These are phyloP conservation scores for Arthroderma uncinatum DNA, from an alignment of 2,329 filamentous ascomycete species.

Conservation along the genomic window DNA sequence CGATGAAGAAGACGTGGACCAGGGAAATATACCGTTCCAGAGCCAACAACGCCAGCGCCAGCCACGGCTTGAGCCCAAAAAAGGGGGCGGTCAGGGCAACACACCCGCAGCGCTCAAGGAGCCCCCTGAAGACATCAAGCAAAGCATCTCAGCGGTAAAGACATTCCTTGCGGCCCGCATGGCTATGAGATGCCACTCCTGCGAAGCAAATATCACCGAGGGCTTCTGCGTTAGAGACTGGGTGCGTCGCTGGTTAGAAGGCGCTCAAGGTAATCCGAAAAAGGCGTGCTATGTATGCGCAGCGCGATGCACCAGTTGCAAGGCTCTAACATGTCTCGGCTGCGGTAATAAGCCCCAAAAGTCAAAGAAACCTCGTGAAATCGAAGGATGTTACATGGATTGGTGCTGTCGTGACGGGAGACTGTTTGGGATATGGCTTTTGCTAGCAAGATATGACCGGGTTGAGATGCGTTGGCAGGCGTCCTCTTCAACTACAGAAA, in stretches of 20 bases:
- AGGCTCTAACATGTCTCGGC: conserved; percentile 12
- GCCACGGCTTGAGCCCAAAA: too few relatives aligned
- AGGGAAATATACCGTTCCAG: not conserved
- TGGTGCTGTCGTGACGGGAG: conserved; percentile 30
- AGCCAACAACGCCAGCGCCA: not conserved
- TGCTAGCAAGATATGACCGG: conserved; percentile 31
- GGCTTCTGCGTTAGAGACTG: conserved; percentile 9
- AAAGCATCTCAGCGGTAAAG: conserved; percentile 9
- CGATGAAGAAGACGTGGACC: not conserved
- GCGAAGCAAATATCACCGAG: conserved; percentile 6
- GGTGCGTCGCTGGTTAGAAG: conserved; percentile 10
- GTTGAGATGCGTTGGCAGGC: conserved; percentile 13
- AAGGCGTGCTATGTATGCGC: conserved; percentile 8
- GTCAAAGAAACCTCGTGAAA: not conserved
- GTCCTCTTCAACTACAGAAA: not conserved
- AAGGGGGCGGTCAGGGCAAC: not conserved
- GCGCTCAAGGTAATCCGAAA: not conserved
- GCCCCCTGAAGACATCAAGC: conserved; percentile 10
- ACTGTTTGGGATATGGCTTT: conserved; percentile 27
- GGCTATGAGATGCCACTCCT: conserved; percentile 10
- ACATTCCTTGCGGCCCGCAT: conserved; percentile 9
- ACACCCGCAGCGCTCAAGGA: not conserved
- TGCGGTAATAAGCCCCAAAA: conserved; percentile 10
- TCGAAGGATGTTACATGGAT: conserved; percentile 8
- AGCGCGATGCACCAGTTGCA: conserved; percentile 9